phyloP scores from a whole-genome alignment of 73 alveolate genomes.

The Tetrahymena elliotti region DNA sequence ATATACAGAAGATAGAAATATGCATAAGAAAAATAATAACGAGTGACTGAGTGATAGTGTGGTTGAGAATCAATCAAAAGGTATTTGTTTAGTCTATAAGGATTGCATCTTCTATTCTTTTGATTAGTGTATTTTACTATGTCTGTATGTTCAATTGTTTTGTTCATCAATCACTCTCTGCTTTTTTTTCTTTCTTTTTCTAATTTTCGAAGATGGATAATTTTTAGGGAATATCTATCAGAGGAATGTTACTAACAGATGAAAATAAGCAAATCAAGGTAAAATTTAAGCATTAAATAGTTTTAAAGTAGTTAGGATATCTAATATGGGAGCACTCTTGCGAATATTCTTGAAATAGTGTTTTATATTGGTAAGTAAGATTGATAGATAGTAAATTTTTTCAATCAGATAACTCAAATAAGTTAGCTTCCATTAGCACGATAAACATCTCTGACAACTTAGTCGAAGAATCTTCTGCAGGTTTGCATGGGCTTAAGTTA shows the following conservation, averaged over 20 bases:
- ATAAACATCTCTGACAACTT: neutral
- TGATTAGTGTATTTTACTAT: neutral
- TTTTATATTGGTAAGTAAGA: neutral
- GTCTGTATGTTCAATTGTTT: neutral
- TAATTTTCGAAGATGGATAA: neutral
- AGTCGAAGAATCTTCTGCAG: constrained; percentile 1
- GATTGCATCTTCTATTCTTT: neutral
- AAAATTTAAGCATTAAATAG: neutral
- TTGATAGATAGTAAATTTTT: neutral
- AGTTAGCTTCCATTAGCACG: neutral
- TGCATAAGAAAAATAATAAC: neutral
- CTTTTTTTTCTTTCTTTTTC: neutral
- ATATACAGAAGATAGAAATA: neutral
- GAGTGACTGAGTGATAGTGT: neutral
- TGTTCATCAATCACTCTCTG: neutral
- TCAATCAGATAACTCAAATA: neutral
- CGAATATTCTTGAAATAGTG: neutral
- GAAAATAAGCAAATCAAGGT: neutral
- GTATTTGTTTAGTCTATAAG: neutral
- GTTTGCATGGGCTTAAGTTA: neutral
- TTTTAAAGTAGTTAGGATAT: neutral
- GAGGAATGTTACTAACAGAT: neutral
- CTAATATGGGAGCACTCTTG: neutral
- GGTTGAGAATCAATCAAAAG: neutral
- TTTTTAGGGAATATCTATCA: neutral